phyloP scores from a whole-genome alignment of 2,329 filamentous ascomycete species.

The Grosmannia penicillata region DNA sequence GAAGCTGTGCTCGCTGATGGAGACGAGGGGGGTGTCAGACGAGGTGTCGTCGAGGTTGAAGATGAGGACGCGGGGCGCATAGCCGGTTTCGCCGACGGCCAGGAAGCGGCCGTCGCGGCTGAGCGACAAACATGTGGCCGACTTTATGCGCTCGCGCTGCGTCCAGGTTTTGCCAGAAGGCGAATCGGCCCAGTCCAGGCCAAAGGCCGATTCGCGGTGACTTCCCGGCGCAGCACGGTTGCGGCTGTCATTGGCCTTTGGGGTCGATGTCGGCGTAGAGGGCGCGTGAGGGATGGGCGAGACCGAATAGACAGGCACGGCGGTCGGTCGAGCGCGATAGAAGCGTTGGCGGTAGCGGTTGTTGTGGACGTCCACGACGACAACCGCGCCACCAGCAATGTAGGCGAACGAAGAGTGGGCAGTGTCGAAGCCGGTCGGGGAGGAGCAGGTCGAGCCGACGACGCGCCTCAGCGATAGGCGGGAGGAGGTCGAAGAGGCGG shows the following conservation, averaged over 20 bases:
- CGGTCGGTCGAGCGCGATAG: slow-evolving; percentile 72
- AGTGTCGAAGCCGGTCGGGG: slow-evolving; percentile 74
- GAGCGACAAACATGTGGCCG: slow-evolving; percentile 78
- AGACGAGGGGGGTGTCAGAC: slow-evolving; percentile 68
- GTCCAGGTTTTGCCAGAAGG: slow-evolving; percentile 61
- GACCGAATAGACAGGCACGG: slow-evolving; percentile 49
- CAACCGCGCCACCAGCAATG: slow-evolving; percentile 84
- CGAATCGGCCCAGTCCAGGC: slow-evolving; percentile 45
- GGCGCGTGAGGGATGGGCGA: slow-evolving; percentile 33
- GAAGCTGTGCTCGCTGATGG: slow-evolving; percentile 77
- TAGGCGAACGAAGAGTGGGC: slow-evolving; percentile 72
- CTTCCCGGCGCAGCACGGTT: slow-evolving; percentile 31
- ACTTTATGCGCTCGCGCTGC: slow-evolving; percentile 83
- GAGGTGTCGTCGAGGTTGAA: slow-evolving; percentile 73
- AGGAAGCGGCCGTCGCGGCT: slow-evolving; percentile 78
- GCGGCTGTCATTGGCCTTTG: slow-evolving; percentile 49
- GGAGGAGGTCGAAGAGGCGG: slow-evolving; percentile 23
- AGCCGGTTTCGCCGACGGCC: slow-evolving; percentile 90
- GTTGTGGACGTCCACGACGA: slow-evolving; percentile 67
- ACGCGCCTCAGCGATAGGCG: slow-evolving; percentile 66
- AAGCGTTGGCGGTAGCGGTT: slow-evolving; percentile 64
- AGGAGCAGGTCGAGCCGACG: slow-evolving; percentile 77
- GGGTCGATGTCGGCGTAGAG: slow-evolving; percentile 36
- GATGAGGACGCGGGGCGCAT: slow-evolving; percentile 78
- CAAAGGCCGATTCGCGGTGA: slow-evolving; percentile 32